Conservation (phyloP, 73 alveolate genomes). For the Paramecium sexaurelia region DNA sequence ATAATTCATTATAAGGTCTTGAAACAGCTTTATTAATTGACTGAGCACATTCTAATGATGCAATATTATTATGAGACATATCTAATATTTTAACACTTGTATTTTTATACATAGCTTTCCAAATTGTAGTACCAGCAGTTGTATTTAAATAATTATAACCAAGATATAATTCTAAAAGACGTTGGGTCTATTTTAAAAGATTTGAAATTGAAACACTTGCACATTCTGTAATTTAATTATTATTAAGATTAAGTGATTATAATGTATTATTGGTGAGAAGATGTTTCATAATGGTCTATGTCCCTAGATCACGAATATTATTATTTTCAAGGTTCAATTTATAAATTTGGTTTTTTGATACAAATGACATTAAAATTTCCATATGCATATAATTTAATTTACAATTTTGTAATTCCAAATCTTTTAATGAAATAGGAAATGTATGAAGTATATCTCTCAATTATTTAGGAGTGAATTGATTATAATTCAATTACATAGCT, state of each 20-base stretch:
- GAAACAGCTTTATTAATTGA: background rate
- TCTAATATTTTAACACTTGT: conserved; percentile 41
- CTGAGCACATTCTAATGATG: conserved; percentile 44
- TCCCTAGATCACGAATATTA: conserved; percentile 38
- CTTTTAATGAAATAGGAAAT: background rate
- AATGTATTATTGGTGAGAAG: background rate
- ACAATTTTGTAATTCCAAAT: conserved; percentile 14
- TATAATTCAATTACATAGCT: background rate
- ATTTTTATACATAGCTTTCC: conserved; percentile 20
- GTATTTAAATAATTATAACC: background rate
- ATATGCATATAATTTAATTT: conserved; percentile 37
- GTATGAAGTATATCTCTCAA: background rate
- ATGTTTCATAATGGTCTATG: background rate
- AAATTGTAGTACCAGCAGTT: conserved; percentile 27
- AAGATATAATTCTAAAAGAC: conserved; percentile 5
- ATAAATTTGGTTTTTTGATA: background rate
- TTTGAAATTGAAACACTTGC: background rate
- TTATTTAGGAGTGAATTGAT: background rate
- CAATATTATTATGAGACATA: conserved; percentile 34
- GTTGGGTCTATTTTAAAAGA: background rate
- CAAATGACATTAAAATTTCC: background rate
- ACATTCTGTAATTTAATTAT: conserved; percentile 14
- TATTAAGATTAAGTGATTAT: background rate
- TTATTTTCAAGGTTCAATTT: conserved; percentile 5
- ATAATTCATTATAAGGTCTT: background rate